Conservation (phyloP, 331 rosid genomes). For the Cydonia oblonga region DNA sequence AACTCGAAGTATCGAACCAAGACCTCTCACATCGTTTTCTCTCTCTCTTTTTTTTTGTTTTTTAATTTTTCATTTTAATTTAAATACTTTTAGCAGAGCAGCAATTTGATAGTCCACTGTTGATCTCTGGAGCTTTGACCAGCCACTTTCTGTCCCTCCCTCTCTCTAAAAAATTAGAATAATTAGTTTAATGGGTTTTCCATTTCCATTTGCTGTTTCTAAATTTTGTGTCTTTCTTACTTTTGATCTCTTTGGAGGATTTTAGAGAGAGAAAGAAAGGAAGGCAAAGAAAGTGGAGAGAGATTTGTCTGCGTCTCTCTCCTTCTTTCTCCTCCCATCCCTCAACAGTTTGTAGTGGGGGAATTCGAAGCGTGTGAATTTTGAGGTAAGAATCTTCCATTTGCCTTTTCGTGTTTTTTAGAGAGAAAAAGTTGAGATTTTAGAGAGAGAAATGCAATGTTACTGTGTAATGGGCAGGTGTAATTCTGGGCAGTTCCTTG, state of each 20-base stretch:
- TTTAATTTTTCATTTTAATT: background rate
- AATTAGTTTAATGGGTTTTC: background rate
- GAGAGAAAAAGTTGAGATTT: slow-evolving; percentile 8
- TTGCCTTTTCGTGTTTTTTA: background rate
- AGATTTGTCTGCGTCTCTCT: slow-evolving; percentile 17
- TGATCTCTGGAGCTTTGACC: slow-evolving; percentile 5
- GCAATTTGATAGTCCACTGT: slow-evolving; percentile 9
- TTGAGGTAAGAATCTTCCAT: slow-evolving; percentile 30
- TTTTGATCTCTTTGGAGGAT: slow-evolving; percentile 5
- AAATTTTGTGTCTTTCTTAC: background rate
- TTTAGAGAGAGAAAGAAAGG: background rate
- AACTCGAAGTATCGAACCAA: too few relatives aligned
- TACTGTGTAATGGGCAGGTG: slow-evolving; percentile 19
- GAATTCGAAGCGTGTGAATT: slow-evolving; percentile 7
- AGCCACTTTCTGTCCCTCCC: background rate
- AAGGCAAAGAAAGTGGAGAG: slow-evolving; percentile 9
- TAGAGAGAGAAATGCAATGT: slow-evolving; percentile 28
- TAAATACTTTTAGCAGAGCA: background rate
- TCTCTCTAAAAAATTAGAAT: slow-evolving; percentile 12
- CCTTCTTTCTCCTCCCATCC: background rate
- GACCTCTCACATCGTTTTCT: too few relatives aligned
- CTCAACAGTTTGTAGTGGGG: slow-evolving; percentile 1
- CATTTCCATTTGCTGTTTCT: slow-evolving; percentile 3
- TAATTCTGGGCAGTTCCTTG: slow-evolving; percentile 23
- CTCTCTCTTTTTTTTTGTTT: background rate